Evolutionary conservation across 495 filamentous ascomycete genomes (phyloP).

Genomic region (Penicillium arizonense): DNA sequence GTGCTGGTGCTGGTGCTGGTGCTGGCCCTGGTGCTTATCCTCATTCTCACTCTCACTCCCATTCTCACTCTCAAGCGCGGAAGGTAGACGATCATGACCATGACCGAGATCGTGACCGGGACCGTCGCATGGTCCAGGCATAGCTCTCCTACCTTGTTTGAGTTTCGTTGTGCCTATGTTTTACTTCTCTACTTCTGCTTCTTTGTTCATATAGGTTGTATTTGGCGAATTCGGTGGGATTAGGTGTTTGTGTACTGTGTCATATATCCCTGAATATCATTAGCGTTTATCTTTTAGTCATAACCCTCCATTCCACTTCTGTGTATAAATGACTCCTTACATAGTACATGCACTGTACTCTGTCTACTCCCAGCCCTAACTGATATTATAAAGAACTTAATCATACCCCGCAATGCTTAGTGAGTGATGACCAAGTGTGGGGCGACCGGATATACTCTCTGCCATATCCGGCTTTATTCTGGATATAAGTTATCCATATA

Average conservation of each 20-base stretch:
- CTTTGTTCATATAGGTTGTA: slow-evolving; percentile 11
- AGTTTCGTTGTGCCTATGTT: not conserved
- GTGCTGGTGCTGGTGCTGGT: too few species aligned
- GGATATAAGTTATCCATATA: not conserved
- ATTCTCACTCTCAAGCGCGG: too few species aligned
- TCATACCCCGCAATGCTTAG: slow-evolving; percentile 11
- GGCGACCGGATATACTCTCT: slow-evolving; percentile 20
- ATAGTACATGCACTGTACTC: too few species aligned
- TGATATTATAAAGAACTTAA: too few species aligned
- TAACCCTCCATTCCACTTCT: too few species aligned
- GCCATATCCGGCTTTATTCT: not conserved
- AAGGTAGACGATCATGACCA: slow-evolving; percentile 17
- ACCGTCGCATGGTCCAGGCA: slow-evolving; percentile 18
- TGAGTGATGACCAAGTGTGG: slow-evolving; percentile 20
- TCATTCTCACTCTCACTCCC: too few species aligned
- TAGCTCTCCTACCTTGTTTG: not conserved
- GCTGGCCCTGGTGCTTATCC: too few species aligned
- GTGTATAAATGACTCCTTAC: too few species aligned
- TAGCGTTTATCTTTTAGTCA: not conserved
- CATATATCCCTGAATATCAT: slow-evolving; percentile 15
- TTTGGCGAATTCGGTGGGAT: slow-evolving; percentile 10
- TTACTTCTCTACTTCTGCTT: slow-evolving; percentile 6
- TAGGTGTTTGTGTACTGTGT: slow-evolving; percentile 9
- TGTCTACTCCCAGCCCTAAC: not conserved
- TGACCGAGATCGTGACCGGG: slow-evolving; percentile 33